Conservation (phyloP, 2,329 filamentous ascomycete species). For the Didymella keratinophila region DNA sequence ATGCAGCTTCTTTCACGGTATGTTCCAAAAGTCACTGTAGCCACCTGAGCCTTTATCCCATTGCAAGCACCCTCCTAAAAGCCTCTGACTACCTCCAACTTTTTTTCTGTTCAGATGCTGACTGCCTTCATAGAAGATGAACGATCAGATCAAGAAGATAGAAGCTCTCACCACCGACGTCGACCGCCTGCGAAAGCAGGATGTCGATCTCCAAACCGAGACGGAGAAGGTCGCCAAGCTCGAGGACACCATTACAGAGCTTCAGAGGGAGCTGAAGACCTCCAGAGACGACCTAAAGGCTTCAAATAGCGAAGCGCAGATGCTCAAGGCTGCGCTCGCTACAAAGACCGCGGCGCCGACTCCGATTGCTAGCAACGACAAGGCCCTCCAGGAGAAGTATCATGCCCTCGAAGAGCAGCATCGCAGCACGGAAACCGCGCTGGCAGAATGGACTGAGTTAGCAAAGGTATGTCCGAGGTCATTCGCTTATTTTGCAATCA, state of each 20-base stretch:
- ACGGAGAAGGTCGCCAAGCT: slow-evolving; percentile 26
- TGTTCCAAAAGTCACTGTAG: neutral
- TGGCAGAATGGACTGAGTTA: slow-evolving; percentile 33
- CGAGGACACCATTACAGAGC: slow-evolving; percentile 16
- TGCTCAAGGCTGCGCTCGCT: slow-evolving; percentile 16
- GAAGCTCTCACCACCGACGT: slow-evolving; percentile 24
- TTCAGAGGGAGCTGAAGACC: slow-evolving; percentile 13
- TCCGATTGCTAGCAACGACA: neutral
- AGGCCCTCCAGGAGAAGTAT: slow-evolving; percentile 18
- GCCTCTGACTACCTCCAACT: too few species aligned
- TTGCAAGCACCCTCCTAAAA: too few species aligned
- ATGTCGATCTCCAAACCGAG: slow-evolving; percentile 25
- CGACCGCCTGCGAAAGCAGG: slow-evolving; percentile 24
- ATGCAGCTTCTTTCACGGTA: slow-evolving; percentile 32
- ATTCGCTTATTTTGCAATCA: neutral
- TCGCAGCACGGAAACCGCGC: slow-evolving; percentile 14
- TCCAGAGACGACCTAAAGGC: slow-evolving; percentile 11
- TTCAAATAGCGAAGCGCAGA: neutral
- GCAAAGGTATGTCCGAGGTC: slow-evolving; percentile 27
- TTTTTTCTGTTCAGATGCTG: neutral
- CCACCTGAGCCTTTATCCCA: too few species aligned
- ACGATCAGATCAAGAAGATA: slow-evolving; percentile 32
- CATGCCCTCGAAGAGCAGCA: slow-evolving; percentile 25
- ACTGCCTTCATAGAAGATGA: slow-evolving; percentile 16
- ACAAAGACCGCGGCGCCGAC: slow-evolving; percentile 1